Evolutionary conservation across 2,329 filamentous ascomycete species (phyloP).

Genomic region (Pseudogymnoascus sp.): DNA sequence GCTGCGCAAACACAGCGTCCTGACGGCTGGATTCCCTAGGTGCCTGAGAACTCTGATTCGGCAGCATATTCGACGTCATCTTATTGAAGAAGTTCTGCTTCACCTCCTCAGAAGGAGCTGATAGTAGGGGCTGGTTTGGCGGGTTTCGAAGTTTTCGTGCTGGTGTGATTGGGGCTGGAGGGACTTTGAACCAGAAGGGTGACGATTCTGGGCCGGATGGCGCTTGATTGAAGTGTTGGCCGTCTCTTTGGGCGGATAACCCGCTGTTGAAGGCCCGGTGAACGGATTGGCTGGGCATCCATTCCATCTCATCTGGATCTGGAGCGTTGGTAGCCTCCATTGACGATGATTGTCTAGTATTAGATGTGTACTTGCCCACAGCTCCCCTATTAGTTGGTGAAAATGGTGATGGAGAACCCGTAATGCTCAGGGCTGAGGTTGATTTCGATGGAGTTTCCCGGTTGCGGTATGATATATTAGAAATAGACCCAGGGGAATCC

Average conservation of each 20-base stretch:
- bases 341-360: background rate
- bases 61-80: constrained; percentile 11
- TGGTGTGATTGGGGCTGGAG: constrained; percentile 59
- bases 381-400: background rate
- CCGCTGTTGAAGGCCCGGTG: constrained; percentile 47
- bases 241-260: constrained; percentile 31
- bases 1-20: constrained; percentile 36
- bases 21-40: background rate
- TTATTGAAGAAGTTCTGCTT: constrained; percentile 44
- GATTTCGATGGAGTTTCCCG: constrained; percentile 1
- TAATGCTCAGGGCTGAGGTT: background rate
- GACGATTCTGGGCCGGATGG: constrained; percentile 17
- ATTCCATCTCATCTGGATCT: constrained; percentile 52
- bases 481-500: background rate
- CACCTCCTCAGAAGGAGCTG: constrained; percentile 36
- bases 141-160: constrained; percentile 56
- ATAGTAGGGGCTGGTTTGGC: constrained; percentile 46
- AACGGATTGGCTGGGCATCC: constrained; percentile 54
- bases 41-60: background rate
- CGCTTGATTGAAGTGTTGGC: constrained; percentile 29
- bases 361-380: background rate
- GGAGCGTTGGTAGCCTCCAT: constrained; percentile 17
- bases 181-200: constrained; percentile 64
- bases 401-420: background rate
- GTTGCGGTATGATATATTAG: background rate